Percentiles rank a stretch among this genome's conserved stretches.
These are phyloP conservation scores for Erigeron canadensis DNA, from an alignment of 129 eudicot species.

Conservation along the genomic window DNA sequence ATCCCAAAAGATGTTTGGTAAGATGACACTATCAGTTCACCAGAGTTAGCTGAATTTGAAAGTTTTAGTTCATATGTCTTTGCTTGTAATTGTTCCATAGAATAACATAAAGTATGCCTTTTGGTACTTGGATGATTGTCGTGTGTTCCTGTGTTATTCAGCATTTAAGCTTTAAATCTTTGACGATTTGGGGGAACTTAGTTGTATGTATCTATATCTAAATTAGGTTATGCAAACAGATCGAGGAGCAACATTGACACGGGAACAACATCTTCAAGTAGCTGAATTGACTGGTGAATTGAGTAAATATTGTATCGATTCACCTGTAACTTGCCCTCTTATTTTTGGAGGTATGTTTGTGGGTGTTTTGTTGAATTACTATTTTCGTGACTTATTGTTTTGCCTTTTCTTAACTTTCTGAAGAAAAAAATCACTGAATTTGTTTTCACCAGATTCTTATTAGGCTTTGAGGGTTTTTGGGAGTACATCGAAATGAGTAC, in stretches of 20 bases:
- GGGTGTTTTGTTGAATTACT: not conserved
- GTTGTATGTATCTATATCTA: conserved; percentile 23
- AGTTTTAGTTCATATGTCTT: conserved; percentile 3
- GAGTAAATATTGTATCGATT: conserved; percentile 66
- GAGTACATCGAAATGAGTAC: too few species aligned
- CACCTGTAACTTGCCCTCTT: conserved; percentile 85
- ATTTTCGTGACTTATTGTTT: conserved; percentile 6
- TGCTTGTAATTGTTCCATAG: not conserved
- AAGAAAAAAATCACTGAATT: too few species aligned
- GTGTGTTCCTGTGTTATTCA: not conserved
- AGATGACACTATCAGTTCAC: not conserved
- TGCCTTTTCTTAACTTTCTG: not conserved
- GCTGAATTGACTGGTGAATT: conserved; percentile 69
- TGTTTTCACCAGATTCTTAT: not conserved
- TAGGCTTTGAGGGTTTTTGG: not conserved
- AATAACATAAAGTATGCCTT: not conserved
- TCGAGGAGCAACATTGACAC: conserved; percentile 73
- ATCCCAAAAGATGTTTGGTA: too few species aligned
- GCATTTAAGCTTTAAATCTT: not conserved
- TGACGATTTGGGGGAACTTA: conserved; percentile 27
- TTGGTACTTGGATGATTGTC: not conserved
- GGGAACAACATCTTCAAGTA: conserved; percentile 70
- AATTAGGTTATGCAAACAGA: conserved; percentile 78
- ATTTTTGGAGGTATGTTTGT: conserved; percentile 78
- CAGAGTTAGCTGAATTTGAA: not conserved